Base-by-base conservation (phyloP, 1,139 yeast species). In the Scheffersomyces parashehatae region DNA sequence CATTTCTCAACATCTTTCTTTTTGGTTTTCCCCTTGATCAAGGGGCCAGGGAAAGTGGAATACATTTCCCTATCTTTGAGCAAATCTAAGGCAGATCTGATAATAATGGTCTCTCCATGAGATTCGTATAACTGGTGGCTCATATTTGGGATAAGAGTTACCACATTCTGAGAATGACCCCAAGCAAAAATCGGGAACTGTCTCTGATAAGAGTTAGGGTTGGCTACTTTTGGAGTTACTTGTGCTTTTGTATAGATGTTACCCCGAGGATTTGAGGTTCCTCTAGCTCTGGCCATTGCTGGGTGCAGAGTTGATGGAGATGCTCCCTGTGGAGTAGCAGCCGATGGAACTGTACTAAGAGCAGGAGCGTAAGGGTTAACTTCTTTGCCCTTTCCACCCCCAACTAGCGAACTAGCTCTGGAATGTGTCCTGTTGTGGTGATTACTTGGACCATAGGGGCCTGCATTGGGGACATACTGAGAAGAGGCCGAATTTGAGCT, bases 171-270 rank as follows among this genome's bases (percentile, higher is more conserved):
- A 5, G 73, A 61, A 32, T 70, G 66, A 38, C 88, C 79, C 88
- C 95, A 90, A 44, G 78, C 72, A 59, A 89, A 86, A 30, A 90
- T 62, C 0, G 96, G 96, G 61, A 86, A 87, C 59, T 88, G 96
- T 45, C 88, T 71, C 41, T 72, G 73, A 28, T 58, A 56, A 6
- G 70, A 66, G 26, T 62, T 62, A 1, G 78, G 77, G 45, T 73
- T 63, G 31, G 54, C 58, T 14, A 62, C 59, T 45, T 63, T 65
- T 1, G 63, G 58, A 4, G 59, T 56, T 4, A 65, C 59, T 31
- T 48, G 54, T 7, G 43, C 37, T 42, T 56, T 58, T 10, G 49
- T 46, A 45, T 67, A 67, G 14, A 65, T 56, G 29, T 60, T 65
- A 3, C 60, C 52, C 38, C 56, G 58, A 1, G 69, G 53, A 37